A percentile compares a stretch with the other conserved stretches of the same genome.
Evolutionary conservation across 164 flowering plant species (phyloP).

Genomic region (Macadamia integrifolia): DNA sequence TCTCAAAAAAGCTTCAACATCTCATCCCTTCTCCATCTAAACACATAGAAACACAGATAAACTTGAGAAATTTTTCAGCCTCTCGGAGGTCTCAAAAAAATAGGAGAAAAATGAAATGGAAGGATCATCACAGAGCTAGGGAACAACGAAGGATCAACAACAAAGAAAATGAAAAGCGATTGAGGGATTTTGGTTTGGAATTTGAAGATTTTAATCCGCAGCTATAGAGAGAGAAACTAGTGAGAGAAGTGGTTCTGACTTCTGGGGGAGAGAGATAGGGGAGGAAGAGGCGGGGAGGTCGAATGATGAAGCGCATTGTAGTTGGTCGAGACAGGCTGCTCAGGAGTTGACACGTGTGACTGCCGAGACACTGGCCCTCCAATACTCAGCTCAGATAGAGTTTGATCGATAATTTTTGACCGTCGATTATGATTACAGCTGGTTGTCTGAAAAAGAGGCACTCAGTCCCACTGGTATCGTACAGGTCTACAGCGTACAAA

Average conservation of each 20-base stretch:
- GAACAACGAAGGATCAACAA: too few species aligned
- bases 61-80: neutral
- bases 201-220: too few species aligned
- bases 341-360: constrained; percentile 14
- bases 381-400: constrained; percentile 3
- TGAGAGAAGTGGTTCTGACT: too few species aligned
- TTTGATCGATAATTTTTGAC: neutral
- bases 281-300: too few species aligned
- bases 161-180: too few species aligned
- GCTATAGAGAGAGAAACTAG: too few species aligned
- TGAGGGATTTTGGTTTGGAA: too few species aligned
- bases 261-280: too few species aligned
- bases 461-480: too few species aligned
- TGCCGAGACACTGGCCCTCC: constrained; percentile 4
- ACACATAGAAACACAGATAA: neutral
- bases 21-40: constrained; percentile 24
- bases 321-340: constrained; percentile 22
- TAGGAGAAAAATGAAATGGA: neutral
- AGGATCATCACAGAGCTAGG: too few species aligned
- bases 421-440: constrained; percentile 29
- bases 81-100: neutral
- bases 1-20: constrained; percentile 6
- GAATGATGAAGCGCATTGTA: constrained; percentile 12
- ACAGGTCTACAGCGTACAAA: too few species aligned
- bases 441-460: neutral